These are phyloP conservation scores for Tinospora cordifolia DNA, from an alignment of 164 flowering plant genomes.

Conservation along the genomic window DNA sequence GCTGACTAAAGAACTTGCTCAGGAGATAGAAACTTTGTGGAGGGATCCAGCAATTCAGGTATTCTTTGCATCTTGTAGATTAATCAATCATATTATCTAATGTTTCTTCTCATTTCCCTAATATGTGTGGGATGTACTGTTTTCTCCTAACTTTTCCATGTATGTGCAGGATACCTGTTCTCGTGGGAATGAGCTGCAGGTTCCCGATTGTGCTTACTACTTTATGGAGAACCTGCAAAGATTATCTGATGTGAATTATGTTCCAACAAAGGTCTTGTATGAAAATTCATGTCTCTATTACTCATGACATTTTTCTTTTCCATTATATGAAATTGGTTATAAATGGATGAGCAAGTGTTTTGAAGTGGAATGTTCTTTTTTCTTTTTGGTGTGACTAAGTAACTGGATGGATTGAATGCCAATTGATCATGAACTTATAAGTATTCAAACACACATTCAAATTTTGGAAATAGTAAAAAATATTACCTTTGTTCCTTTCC, in stretches of 20 bases:
- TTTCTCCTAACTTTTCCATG: background rate
- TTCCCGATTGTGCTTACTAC: slow-evolving; percentile 86
- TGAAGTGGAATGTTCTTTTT: background rate
- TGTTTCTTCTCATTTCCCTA: background rate
- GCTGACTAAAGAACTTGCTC: slow-evolving; percentile 68
- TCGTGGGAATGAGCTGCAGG: slow-evolving; percentile 86
- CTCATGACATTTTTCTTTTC: background rate
- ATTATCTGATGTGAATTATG: slow-evolving; percentile 62
- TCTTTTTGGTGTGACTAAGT: too few relatives aligned
- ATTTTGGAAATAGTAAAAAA: too few relatives aligned
- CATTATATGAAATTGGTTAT: background rate
- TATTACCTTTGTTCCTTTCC: too few relatives aligned
- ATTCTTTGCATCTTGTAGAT: background rate
- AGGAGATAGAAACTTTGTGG: slow-evolving; percentile 82
- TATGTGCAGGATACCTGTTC: slow-evolving; percentile 65
- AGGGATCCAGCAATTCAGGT: slow-evolving; percentile 94
- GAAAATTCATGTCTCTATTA: slow-evolving; percentile 3
- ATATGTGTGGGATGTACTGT: background rate
- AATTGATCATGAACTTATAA: background rate
- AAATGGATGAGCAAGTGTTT: background rate
- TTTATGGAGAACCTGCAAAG: slow-evolving; percentile 87
- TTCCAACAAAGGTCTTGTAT: slow-evolving; percentile 81
- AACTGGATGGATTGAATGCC: background rate
- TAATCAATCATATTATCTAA: background rate
- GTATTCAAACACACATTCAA: background rate